Conservation (phyloP, 1,284 basidiomycete species). For the Microbotryum saponariae region DNA sequence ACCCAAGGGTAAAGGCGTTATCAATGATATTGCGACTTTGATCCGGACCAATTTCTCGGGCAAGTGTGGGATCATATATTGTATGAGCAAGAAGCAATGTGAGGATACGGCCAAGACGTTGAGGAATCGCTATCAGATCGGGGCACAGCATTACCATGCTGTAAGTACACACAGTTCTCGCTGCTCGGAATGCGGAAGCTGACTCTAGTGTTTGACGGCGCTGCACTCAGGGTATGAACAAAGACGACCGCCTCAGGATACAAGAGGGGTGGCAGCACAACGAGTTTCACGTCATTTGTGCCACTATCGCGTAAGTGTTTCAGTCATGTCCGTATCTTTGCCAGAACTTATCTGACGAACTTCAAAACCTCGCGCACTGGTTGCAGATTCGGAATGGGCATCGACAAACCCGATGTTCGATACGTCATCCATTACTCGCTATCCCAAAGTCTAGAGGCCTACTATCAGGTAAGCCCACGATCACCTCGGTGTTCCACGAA, state of each 20-base stretch:
- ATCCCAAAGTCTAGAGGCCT: conserved; percentile 60
- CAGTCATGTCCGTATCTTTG: conserved; percentile 8
- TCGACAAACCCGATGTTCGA: conserved; percentile 79
- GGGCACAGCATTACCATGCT: conserved; percentile 80
- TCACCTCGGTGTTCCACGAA: not conserved
- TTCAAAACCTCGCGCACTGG: not conserved
- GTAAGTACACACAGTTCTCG: conserved; percentile 28
- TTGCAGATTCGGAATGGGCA: conserved; percentile 82
- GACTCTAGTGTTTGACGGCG: too few species aligned
- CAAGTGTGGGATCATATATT: conserved; percentile 83
- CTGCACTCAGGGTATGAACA: conserved; percentile 47
- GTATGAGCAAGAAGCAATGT: conserved; percentile 60
- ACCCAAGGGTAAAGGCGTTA: conserved; percentile 51
- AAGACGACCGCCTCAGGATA: conserved; percentile 56
- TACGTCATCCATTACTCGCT: conserved; percentile 69
- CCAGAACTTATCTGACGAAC: conserved; percentile 43
- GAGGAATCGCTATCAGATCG: conserved; percentile 52
- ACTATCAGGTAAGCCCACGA: conserved; percentile 32
- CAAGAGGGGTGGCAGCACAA: conserved; percentile 71
- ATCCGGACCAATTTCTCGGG: conserved; percentile 56
- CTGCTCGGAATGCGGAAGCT: too few species aligned
- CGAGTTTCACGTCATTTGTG: conserved; percentile 73
- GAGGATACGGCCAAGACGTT: conserved; percentile 68
- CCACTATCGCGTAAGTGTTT: conserved; percentile 54
- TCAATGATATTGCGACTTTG: conserved; percentile 63